Conservation (phyloP, 2,329 filamentous ascomycete species). For the Xylaria sp. region DNA sequence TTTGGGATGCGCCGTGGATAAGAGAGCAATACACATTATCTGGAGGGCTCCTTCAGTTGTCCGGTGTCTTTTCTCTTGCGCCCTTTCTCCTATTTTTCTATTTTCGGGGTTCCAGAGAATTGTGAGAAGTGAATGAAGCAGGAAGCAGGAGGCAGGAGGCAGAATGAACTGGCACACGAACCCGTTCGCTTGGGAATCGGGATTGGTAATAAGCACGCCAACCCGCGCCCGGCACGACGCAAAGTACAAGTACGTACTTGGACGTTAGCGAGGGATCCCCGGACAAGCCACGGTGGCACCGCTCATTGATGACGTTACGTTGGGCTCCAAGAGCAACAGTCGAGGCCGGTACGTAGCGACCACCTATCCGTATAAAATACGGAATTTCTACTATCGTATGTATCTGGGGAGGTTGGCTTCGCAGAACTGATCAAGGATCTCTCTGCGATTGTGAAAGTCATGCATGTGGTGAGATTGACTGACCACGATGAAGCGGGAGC, state of each 20-base stretch:
- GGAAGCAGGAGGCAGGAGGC: not conserved
- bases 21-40: constrained; percentile 70
- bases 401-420: too few relatives aligned
- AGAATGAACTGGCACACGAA: not conserved
- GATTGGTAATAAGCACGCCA: not conserved
- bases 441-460: constrained; percentile 15
- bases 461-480: constrained; percentile 13
- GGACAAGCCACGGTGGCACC: constrained; percentile 17
- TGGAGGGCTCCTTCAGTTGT: not conserved
- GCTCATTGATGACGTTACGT: constrained; percentile 18
- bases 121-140: not conserved
- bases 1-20: constrained; percentile 69
- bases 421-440: not conserved
- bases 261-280: not conserved
- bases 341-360: too few relatives aligned
- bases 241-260: not conserved
- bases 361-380: not conserved
- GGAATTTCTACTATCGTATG: not conserved
- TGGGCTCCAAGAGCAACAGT: constrained; percentile 18
- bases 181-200: not conserved
- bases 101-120: not conserved
- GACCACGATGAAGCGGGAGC: constrained; percentile 5
- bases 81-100: not conserved
- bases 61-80: not conserved
- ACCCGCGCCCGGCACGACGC: not conserved